phyloP scores from a whole-genome alignment of 805 yeast species.

The Candida arabinofermentans region DNA sequence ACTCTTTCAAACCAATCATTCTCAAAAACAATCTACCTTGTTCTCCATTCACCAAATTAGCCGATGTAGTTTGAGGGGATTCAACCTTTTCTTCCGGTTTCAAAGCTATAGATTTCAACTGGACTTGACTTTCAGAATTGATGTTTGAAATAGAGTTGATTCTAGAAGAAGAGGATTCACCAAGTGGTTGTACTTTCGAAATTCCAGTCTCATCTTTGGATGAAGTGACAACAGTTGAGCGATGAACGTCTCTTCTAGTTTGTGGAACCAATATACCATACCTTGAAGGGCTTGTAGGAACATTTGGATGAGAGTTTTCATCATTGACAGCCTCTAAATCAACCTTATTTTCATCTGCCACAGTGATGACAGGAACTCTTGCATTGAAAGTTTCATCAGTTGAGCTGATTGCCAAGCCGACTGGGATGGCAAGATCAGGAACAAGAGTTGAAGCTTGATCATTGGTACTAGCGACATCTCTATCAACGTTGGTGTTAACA shows the following conservation, averaged over 20 bases:
- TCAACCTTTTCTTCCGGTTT: not conserved
- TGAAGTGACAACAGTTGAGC: not conserved
- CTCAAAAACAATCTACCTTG: constrained; percentile 52
- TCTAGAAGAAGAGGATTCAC: constrained; percentile 2
- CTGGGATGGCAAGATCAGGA: constrained; percentile 29
- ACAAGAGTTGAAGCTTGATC: constrained; percentile 20
- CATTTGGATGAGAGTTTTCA: not conserved
- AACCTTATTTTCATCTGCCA: not conserved
- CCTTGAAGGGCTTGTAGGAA: constrained; percentile 4
- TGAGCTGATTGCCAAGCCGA: constrained; percentile 10
- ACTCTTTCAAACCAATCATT: constrained; percentile 41
- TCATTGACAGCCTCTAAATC: not conserved
- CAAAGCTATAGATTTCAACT: no score
- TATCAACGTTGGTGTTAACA: constrained; percentile 10
- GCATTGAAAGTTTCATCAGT: not conserved
- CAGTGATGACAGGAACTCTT: not conserved
- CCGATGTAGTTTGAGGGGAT: constrained; percentile 1
- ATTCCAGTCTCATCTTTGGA: not conserved
- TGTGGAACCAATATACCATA: constrained; percentile 21
- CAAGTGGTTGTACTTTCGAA: constrained; percentile 2
- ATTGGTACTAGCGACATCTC: constrained; percentile 7
- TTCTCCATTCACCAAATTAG: constrained; percentile 26
- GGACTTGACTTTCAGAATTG: not conserved
- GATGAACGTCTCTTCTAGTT: constrained; percentile 9
- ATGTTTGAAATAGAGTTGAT: constrained; percentile 5